These are phyloP conservation scores for Barnettozyma botsteinii DNA, from an alignment of 805 yeast genomes.

Conservation along the genomic window DNA sequence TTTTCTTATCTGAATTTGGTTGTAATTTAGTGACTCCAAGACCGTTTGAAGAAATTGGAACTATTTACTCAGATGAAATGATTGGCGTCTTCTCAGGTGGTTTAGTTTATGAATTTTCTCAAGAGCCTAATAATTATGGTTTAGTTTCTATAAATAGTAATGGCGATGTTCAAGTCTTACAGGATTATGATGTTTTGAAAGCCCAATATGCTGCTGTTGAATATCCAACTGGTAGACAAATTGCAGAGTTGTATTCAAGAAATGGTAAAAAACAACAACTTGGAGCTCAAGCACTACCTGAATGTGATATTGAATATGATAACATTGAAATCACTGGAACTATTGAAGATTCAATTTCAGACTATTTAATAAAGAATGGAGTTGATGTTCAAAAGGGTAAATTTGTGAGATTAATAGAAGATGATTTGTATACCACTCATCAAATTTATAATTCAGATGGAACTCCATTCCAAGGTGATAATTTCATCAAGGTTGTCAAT, in stretches of 20 bases:
- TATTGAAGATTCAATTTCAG: conserved; percentile 38
- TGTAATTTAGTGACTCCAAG: conserved; percentile 82
- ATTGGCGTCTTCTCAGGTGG: conserved; percentile 79
- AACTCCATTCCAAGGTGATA: conserved; percentile 18
- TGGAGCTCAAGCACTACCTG: conserved; percentile 24
- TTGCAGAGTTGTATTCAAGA: conserved; percentile 21
- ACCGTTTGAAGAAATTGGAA: conserved; percentile 64
- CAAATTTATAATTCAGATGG: conserved; percentile 43
- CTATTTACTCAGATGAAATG: conserved; percentile 71
- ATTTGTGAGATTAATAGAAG: conserved; percentile 39
- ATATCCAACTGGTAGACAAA: conserved; percentile 25
- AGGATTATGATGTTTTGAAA: conserved; percentile 55
- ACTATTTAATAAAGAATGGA: conserved; percentile 42
- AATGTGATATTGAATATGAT: conserved; percentile 36
- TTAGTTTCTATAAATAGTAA: conserved; percentile 55
- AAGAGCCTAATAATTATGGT: conserved; percentile 77
- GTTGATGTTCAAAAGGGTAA: conserved; percentile 43
- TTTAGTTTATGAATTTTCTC: conserved; percentile 83
- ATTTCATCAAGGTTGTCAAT: conserved; percentile 20
- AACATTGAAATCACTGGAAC: conserved; percentile 37
- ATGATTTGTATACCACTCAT: conserved; percentile 38
- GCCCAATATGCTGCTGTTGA: conserved; percentile 37
- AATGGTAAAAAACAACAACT: conserved; percentile 20
- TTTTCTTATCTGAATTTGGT: conserved; percentile 88
- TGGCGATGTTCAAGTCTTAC: conserved; percentile 41